Percentiles rank a stretch among this genome's conserved stretches.
Evolutionary conservation across 1,284 basidiomycete genomes (phyloP).

Genomic region (Apiotrichum domesticum): DNA sequence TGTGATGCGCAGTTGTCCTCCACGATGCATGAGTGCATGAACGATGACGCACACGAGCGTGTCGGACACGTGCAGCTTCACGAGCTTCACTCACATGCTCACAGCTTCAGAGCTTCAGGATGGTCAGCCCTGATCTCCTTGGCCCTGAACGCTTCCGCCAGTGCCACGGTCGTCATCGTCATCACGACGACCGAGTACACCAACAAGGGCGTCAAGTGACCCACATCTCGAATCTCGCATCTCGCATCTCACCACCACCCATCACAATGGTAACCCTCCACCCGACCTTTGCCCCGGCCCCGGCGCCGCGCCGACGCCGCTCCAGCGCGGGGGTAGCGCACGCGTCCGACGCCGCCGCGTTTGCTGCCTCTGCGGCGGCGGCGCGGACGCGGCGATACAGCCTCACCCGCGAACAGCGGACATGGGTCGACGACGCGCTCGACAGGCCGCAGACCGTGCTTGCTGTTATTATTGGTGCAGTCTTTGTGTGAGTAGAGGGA

Average conservation of each 20-base stretch:
- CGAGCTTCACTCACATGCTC: too few relatives aligned
- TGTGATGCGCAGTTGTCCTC: neutral
- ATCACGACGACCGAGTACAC: too few relatives aligned
- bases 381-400: neutral
- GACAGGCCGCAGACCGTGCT: constrained; percentile 14
- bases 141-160: too few relatives aligned
- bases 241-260: neutral
- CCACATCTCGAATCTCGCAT: too few relatives aligned
- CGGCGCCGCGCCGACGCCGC: constrained; percentile 7
- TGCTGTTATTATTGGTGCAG: constrained; percentile 11
- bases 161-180: too few relatives aligned
- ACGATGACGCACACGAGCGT: too few relatives aligned
- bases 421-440: constrained; percentile 1
- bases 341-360: constrained; percentile 2
- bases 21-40: too few relatives aligned
- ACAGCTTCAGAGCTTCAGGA: too few relatives aligned
- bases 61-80: too few relatives aligned
- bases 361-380: constrained; percentile 1
- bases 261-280: neutral
- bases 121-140: too few relatives aligned
- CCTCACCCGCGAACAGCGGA: neutral
- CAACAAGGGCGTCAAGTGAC: too few relatives aligned
- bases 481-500: constrained; percentile 25
- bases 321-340: constrained; percentile 1
- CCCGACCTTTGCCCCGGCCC: neutral